A percentile compares a stretch with the other conserved stretches of the same genome.
Conservation (phyloP, 2,329 filamentous ascomycete species). For the Didymella arachidicola region DNA sequence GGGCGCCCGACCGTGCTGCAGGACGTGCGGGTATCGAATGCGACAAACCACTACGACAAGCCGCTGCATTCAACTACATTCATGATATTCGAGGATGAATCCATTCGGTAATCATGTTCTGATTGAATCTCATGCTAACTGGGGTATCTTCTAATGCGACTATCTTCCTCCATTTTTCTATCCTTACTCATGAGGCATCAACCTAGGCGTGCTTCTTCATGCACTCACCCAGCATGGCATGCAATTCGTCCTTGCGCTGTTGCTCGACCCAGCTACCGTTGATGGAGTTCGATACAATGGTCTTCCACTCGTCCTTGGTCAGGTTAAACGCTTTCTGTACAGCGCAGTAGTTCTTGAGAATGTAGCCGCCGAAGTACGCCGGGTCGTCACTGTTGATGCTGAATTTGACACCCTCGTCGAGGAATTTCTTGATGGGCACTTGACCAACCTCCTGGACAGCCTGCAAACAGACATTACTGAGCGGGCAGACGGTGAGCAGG, state of each 20-base stretch:
- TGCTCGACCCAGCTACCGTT: conserved; percentile 74
- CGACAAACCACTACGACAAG: not conserved
- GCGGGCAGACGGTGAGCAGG: conserved; percentile 74
- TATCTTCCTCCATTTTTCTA: not conserved
- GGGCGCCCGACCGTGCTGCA: conserved; percentile 5
- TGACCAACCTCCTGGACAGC: conserved; percentile 55
- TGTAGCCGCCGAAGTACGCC: conserved; percentile 72
- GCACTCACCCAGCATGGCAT: conserved; percentile 41
- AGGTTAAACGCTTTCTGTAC: conserved; percentile 76
- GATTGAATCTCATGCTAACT: conserved; percentile 5
- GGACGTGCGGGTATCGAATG: no score
- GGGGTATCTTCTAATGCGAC: conserved; percentile 14
- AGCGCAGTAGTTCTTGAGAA: conserved; percentile 77
- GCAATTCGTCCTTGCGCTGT: conserved; percentile 67
- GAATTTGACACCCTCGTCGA: conserved; percentile 71
- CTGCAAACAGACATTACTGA: conserved; percentile 74
- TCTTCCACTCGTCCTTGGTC: conserved; percentile 70
- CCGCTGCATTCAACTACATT: not conserved
- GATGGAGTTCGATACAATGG: conserved; percentile 68
- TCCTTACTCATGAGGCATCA: not conserved
- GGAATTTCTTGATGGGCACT: conserved; percentile 68
- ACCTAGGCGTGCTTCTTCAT: conserved; percentile 23
- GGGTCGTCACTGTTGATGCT: conserved; percentile 68
- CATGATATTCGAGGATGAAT: not conserved
- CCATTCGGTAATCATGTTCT: not conserved